A percentile compares a stretch with the other conserved stretches of the same genome.
These are phyloP conservation scores for Aspergillus funiculosus DNA, from an alignment of 495 filamentous ascomycete species.

Conservation along the genomic window DNA sequence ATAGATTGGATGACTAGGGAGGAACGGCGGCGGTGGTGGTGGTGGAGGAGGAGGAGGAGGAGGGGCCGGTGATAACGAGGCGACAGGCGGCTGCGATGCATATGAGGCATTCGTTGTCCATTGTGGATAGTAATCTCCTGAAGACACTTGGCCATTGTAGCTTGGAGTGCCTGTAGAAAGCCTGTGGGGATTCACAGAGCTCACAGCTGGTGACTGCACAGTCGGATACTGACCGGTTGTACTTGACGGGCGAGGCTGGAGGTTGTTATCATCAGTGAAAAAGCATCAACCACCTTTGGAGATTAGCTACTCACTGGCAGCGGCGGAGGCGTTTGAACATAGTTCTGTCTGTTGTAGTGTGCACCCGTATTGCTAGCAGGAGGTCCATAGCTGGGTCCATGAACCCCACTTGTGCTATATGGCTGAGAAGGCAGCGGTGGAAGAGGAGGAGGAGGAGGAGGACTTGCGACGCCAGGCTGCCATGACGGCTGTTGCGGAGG, in stretches of 20 bases:
- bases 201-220: constrained; percentile 19
- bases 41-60: constrained; percentile 41
- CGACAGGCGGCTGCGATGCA: constrained; percentile 18
- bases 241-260: constrained; percentile 39
- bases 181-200: constrained; percentile 15
- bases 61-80: constrained; percentile 15
- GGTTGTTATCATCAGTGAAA: constrained; percentile 3
- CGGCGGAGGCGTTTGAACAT: constrained; percentile 35
- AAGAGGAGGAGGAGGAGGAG: constrained; percentile 9
- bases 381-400: constrained; percentile 32
- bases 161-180: constrained; percentile 10
- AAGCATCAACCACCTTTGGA: background rate
- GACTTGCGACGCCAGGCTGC: constrained; percentile 8
- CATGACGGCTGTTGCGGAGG: constrained; percentile 17
- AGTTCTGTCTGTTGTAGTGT: constrained; percentile 36
- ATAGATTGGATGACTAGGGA: constrained; percentile 17
- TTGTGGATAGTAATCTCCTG: constrained; percentile 17
- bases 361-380: constrained; percentile 14
- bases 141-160: constrained; percentile 17
- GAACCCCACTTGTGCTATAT: constrained; percentile 36
- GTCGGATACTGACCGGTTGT: constrained; percentile 24
- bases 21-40: constrained; percentile 38
- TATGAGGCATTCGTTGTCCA: constrained; percentile 25
- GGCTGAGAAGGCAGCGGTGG: constrained; percentile 17
- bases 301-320: constrained; percentile 38